Conservation (phyloP, 371 early-diverging fungal species). For the Apophysomyces ossiformis region DNA sequence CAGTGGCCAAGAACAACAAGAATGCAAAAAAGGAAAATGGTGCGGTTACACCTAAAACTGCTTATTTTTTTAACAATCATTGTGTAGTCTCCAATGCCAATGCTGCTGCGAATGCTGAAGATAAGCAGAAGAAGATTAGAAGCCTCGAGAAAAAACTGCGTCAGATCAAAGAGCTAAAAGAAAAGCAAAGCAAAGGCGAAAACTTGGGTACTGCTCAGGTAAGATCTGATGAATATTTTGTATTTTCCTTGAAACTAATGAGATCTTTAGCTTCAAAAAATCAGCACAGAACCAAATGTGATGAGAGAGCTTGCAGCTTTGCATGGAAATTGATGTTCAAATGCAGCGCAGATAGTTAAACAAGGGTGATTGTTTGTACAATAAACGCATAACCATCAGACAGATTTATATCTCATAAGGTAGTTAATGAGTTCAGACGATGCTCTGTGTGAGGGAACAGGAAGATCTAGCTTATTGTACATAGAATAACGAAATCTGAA, state of each 20-base stretch:
- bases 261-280: slow-evolving; percentile 36
- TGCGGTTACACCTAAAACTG: background rate
- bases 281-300: slow-evolving; percentile 40
- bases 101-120: slow-evolving; percentile 36
- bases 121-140: slow-evolving; percentile 85
- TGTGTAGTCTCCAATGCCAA: slow-evolving; percentile 14
- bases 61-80: background rate
- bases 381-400: background rate
- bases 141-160: slow-evolving; percentile 87
- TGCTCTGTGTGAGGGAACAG: no score
- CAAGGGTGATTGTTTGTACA: background rate
- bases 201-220: slow-evolving; percentile 85
- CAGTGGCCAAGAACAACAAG: slow-evolving; percentile 61
- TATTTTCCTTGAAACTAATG: background rate
- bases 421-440: no score
- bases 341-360: background rate
- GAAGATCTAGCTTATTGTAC: no score
- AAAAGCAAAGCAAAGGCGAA: slow-evolving; percentile 78
- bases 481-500: no score
- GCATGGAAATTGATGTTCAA: slow-evolving; percentile 5
- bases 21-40: slow-evolving; percentile 26
- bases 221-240: background rate
- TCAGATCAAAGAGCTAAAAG: slow-evolving; percentile 86
- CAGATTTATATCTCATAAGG: no score
- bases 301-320: slow-evolving; percentile 44